These are phyloP conservation scores for Hanseniaspora uvarum DNA, from an alignment of 1,139 yeast genomes.

Conservation along the genomic window DNA sequence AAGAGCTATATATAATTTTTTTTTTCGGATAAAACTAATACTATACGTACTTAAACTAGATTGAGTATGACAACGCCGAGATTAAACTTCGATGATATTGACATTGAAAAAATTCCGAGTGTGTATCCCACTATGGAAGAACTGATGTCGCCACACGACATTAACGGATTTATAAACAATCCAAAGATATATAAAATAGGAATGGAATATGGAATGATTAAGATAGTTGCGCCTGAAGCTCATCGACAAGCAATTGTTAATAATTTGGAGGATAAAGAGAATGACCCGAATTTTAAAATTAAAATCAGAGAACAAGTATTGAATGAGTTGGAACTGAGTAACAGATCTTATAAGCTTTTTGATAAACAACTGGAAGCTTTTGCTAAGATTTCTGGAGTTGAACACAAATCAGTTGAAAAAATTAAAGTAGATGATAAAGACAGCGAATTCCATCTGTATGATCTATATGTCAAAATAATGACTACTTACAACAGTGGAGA, in stretches of 20 bases:
- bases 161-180: conserved; percentile 41
- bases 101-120: conserved; percentile 76
- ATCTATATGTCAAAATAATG: conserved; percentile 41
- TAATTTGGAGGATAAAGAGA: conserved; percentile 11
- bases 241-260: conserved; percentile 39
- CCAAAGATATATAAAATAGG: conserved; percentile 45
- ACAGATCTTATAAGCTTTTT: conserved; percentile 55
- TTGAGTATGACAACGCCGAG: conserved; percentile 48
- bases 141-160: conserved; percentile 47
- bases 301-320: conserved; percentile 57
- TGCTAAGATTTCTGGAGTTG: conserved; percentile 36
- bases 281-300: conserved; percentile 41
- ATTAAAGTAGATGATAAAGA: neutral
- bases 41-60: conserved; percentile 34
- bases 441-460: conserved; percentile 41
- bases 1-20: neutral
- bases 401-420: conserved; percentile 3
- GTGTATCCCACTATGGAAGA: conserved; percentile 46
- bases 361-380: conserved; percentile 50
- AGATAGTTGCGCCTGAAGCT: conserved; percentile 50
- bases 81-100: conserved; percentile 42
- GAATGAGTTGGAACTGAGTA: conserved; percentile 52
- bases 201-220: conserved; percentile 50
- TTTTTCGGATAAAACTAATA: neutral
- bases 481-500: conserved; percentile 18